A percentile compares a stretch with the other conserved stretches of the same genome.
Conservation (phyloP, 108 stramenopile species). For the Cyclotella choctawhatcheeana region DNA sequence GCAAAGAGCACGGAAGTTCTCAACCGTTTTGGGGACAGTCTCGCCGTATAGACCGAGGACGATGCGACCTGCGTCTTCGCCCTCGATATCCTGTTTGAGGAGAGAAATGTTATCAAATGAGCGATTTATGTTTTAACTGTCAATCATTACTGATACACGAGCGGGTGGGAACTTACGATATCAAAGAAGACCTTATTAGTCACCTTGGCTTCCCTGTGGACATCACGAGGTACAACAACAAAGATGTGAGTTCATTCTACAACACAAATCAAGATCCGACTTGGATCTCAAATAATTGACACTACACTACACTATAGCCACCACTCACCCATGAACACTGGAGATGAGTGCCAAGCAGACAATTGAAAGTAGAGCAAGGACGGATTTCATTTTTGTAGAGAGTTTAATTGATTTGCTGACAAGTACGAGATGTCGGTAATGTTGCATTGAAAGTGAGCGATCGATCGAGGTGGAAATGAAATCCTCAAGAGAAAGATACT, state of each 20-base stretch:
- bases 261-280: too few relatives aligned
- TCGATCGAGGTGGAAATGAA: not conserved
- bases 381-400: slow-evolving; percentile 48
- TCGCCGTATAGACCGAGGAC: slow-evolving; percentile 94
- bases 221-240: not conserved
- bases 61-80: slow-evolving; percentile 74
- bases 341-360: slow-evolving; percentile 39
- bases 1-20: slow-evolving; percentile 95
- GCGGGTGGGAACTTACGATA: slow-evolving; percentile 36
- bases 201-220: slow-evolving; percentile 50
- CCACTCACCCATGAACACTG: slow-evolving; percentile 30
- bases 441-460: not conserved
- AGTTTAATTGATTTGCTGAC: not conserved
- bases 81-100: slow-evolving; percentile 53
- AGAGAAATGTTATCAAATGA: too few relatives aligned
- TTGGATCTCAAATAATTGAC: too few relatives aligned
- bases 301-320: too few relatives aligned
- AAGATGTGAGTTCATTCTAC: too few relatives aligned
- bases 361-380: slow-evolving; percentile 46
- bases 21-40: slow-evolving; percentile 90
- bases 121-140: too few relatives aligned
- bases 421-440: not conserved
- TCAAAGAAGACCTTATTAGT: slow-evolving; percentile 94
- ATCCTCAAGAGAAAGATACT: not conserved
- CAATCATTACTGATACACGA: too few relatives aligned